A percentile compares a stretch with the other conserved stretches of the same genome.
These are phyloP conservation scores for Cyclaneusma minus DNA, from an alignment of 2,329 filamentous ascomycete genomes.

Conservation along the genomic window DNA sequence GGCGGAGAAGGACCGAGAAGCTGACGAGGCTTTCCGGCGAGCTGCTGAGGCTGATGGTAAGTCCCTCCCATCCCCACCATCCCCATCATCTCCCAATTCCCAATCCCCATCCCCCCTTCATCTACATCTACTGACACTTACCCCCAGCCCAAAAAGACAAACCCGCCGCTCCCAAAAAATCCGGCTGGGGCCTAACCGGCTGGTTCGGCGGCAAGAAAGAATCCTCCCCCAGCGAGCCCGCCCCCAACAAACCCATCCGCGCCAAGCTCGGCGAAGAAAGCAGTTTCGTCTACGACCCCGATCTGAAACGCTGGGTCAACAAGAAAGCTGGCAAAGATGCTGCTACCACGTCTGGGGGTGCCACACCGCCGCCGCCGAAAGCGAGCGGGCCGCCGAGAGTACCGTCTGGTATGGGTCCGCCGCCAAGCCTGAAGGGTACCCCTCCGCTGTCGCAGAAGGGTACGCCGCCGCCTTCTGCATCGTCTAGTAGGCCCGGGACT, in stretches of 20 bases:
- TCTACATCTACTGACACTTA: conserved; percentile 4
- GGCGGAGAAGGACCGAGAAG: conserved; percentile 58
- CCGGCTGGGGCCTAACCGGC: conserved; percentile 67
- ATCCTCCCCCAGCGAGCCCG: conserved; percentile 22
- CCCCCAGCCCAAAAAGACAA: conserved; percentile 44
- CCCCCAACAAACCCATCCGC: conserved; percentile 54
- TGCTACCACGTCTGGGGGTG: conserved; percentile 38
- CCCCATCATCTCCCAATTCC: conserved; percentile 7
- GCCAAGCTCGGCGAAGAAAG: conserved; percentile 92
- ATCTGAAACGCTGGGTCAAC: conserved; percentile 97
- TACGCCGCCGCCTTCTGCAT: conserved; percentile 11
- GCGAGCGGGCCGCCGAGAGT: conserved; percentile 29
- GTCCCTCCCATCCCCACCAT: conserved; percentile 11
- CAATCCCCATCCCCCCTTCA: background rate
- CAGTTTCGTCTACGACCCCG: conserved; percentile 85
- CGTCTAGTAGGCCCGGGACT: conserved; percentile 1
- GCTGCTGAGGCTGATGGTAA: conserved; percentile 64
- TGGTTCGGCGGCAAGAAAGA: conserved; percentile 73
- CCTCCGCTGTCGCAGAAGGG: conserved; percentile 31
- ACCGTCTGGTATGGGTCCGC: no score
- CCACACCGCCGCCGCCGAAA: conserved; percentile 68
- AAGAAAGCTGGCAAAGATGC: conserved; percentile 66
- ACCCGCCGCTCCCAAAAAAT: conserved; percentile 36
- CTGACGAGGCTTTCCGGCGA: conserved; percentile 72
- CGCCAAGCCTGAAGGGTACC: conserved; percentile 35